Conservation (phyloP, 495 filamentous ascomycete species). For the Poronia punctata region DNA sequence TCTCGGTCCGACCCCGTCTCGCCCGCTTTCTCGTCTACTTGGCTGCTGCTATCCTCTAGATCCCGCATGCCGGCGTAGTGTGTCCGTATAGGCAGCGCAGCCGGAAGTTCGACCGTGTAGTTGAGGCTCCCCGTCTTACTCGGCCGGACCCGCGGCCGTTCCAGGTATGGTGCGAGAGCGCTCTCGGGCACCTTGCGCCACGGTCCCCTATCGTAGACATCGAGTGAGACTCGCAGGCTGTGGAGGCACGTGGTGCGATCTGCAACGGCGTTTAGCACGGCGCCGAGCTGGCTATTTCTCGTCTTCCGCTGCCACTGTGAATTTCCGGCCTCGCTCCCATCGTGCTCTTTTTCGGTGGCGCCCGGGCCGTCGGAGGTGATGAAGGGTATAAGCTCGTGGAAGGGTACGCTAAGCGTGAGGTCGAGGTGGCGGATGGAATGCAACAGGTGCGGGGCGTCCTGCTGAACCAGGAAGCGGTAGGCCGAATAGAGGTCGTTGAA, state of each 20-base stretch:
- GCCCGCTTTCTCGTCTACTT: too few relatives aligned
- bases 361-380: constrained; percentile 1
- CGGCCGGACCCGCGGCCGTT: constrained; percentile 11
- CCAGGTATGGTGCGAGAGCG: constrained; percentile 8
- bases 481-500: constrained; percentile 26
- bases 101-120: constrained; percentile 23
- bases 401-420: constrained; percentile 21
- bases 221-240: constrained; percentile 20
- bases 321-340: too few relatives aligned
- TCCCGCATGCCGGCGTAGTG: constrained; percentile 15
- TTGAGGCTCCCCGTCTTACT: not conserved
- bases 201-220: constrained; percentile 24
- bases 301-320: too few relatives aligned
- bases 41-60: not conserved
- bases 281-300: not conserved
- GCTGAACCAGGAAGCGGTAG: constrained; percentile 22
- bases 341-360: not conserved
- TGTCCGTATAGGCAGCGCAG: constrained; percentile 15
- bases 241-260: constrained; percentile 19
- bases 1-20: too few relatives aligned
- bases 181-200: constrained; percentile 26
- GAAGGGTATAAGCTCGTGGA: constrained; percentile 20
- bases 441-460: constrained; percentile 12
- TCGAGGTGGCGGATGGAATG: constrained; percentile 19
- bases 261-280: constrained; percentile 4